Conservation (phyloP, 2,329 filamentous ascomycete species). For the Anisogramma anomala region DNA sequence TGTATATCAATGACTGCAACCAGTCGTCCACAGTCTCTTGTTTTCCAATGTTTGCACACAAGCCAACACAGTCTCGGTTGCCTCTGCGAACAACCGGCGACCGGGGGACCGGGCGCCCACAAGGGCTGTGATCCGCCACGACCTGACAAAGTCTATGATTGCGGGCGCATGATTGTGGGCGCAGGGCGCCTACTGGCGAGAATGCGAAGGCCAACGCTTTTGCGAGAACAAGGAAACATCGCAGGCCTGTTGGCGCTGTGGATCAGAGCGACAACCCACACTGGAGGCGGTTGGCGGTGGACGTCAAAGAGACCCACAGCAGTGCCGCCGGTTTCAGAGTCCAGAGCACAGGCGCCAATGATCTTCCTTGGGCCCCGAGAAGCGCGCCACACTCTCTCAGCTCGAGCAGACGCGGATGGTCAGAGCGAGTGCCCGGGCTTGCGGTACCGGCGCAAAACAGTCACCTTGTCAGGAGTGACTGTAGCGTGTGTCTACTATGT, state of each 20-base stretch:
- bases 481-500: too few relatives aligned
- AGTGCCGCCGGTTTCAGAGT: too few relatives aligned
- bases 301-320: background rate
- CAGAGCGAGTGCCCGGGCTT: background rate
- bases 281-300: background rate
- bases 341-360: too few relatives aligned
- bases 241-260: background rate
- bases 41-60: background rate
- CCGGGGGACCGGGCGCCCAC: too few relatives aligned
- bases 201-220: background rate
- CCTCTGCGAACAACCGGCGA: background rate
- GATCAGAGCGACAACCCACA: background rate
- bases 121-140: background rate
- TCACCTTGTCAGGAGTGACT: too few relatives aligned
- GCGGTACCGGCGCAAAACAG: background rate
- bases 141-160: background rate
- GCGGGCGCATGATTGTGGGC: too few relatives aligned
- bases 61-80: background rate
- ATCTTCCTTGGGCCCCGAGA: background rate
- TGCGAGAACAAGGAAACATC: background rate
- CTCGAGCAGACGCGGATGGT: background rate
- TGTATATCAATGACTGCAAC: background rate
- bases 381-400: background rate
- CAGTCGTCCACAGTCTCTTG: background rate
- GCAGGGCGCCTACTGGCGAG: background rate